These are phyloP conservation scores for Fraxinus floribunda DNA, from an alignment of 305 asterid genomes.

Conservation along the genomic window DNA sequence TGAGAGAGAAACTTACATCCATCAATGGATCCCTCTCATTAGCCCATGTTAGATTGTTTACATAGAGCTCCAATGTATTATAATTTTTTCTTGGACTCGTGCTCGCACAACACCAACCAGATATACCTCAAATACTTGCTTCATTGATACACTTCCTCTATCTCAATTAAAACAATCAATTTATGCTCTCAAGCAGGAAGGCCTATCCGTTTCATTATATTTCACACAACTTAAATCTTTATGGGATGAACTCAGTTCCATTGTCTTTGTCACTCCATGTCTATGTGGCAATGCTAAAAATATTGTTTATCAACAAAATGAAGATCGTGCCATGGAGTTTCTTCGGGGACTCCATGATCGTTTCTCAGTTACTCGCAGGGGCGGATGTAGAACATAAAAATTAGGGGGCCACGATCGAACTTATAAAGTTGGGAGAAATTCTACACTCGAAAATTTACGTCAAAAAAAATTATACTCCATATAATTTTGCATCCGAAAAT, in stretches of 20 bases:
- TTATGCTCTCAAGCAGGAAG: neutral
- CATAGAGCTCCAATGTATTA: too few species aligned
- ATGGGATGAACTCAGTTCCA: neutral
- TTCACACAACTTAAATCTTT: neutral
- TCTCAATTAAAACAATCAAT: neutral
- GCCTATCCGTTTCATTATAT: neutral
- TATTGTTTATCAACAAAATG: neutral
- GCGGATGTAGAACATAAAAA: too few species aligned
- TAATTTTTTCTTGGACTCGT: too few species aligned
- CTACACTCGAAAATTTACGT: too few species aligned
- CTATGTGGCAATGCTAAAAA: neutral
- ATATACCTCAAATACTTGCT: neutral
- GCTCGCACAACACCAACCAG: neutral
- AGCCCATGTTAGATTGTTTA: neutral
- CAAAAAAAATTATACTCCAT: too few species aligned
- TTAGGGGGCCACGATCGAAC: too few species aligned
- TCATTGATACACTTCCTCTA: neutral
- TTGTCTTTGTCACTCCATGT: neutral
- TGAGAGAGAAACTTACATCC: neutral
- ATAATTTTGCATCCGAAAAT: too few species aligned
- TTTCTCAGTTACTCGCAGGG: neutral
- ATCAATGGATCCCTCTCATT: neutral
- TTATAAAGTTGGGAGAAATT: too few species aligned
- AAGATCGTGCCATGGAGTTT: neutral
- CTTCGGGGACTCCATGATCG: neutral